Evolutionary conservation across 2,329 filamentous ascomycete genomes (phyloP), one percentile per base, ranked within the genome.

Genomic region (Tympanopsis confertula): DNA sequence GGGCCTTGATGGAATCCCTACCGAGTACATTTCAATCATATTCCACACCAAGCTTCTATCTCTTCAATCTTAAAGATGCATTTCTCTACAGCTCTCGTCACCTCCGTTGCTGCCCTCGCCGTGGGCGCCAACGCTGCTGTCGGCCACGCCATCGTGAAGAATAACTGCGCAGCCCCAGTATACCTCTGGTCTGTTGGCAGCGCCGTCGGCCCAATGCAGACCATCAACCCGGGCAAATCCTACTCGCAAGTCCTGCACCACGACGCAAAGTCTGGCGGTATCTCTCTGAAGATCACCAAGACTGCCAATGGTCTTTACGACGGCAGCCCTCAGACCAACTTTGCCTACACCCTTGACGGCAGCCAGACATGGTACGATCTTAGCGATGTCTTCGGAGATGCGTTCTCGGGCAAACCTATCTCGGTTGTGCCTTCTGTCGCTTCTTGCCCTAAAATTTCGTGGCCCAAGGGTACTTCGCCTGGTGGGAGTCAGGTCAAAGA

Each of bases 181-280:
- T 61, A 58, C 38, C 41, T 61, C 39, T 61, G 57, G 57, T 57
- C 55, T 13, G 58, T 62, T 3, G 52, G 50, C 24, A 45, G 50
- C 10, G 38, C 33, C 10, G 42, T 54, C 29, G 43, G 42, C 13
- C 43, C 50, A 2, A 43, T 52, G 24, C 38, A 42, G 13, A 45
- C 41, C 5, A 33, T 33, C 30, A 10, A 10, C 12, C 15, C 30
- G 10, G 30, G 30, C 15, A 7, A 10, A 7, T 10, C 7, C 30
- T 33, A 33, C 15, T 10, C 30, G 10, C 10, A 33, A 15, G 10
- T 17, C 30, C 15, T 33, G 10, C 30, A 33, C 30, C 30, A 18
- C 30, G 30, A 33, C 15, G 12, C 7, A 7, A 10, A 33, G 15
- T 33, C 30, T 15, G 30, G 30, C 30, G 30, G 30, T 15, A 33